Conservation (phyloP, 768 basidiomycete species). For the Rhodotorula diobovata region DNA sequence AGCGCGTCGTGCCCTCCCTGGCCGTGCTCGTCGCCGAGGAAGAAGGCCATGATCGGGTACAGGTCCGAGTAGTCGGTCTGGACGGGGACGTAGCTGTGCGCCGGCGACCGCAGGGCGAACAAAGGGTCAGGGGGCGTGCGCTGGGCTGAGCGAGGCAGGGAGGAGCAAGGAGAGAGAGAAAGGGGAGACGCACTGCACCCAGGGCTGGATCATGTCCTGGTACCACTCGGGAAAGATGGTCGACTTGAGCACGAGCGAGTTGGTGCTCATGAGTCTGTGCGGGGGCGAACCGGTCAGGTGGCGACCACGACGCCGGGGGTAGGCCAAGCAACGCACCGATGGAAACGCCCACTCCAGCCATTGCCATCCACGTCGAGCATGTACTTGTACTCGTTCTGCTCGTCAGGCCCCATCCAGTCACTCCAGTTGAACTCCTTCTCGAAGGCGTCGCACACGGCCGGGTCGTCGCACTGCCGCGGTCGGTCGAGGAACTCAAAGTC, state of each 20-base stretch:
- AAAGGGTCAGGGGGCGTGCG: not conserved
- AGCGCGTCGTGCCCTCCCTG: conserved; percentile 47
- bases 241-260: conserved; percentile 49
- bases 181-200: conserved; percentile 45
- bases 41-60: conserved; percentile 49
- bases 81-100: conserved; percentile 45
- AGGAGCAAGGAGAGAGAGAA: not conserved
- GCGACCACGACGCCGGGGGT: not conserved
- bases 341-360: conserved; percentile 82
- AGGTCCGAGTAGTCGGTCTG: conserved; percentile 47
- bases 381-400: conserved; percentile 49
- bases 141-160: not conserved
- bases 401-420: conserved; percentile 46
- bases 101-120: too few relatives aligned
- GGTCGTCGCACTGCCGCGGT: conserved; percentile 22
- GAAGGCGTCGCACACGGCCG: conserved; percentile 12
- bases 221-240: conserved; percentile 46
- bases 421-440: conserved; percentile 44
- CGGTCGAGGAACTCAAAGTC: conserved; percentile 33
- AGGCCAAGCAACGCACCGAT: conserved; percentile 49
- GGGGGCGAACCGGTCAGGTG: rapidly evolving
- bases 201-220: conserved; percentile 47
- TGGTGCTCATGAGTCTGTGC: conserved; percentile 48
- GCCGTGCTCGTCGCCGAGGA: conserved; percentile 44
- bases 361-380: conserved; percentile 83